A percentile compares a stretch with the other conserved stretches of the same genome.
Conservation (phyloP, 345 rosid species). For the Eucalyptus erythrocorys region DNA sequence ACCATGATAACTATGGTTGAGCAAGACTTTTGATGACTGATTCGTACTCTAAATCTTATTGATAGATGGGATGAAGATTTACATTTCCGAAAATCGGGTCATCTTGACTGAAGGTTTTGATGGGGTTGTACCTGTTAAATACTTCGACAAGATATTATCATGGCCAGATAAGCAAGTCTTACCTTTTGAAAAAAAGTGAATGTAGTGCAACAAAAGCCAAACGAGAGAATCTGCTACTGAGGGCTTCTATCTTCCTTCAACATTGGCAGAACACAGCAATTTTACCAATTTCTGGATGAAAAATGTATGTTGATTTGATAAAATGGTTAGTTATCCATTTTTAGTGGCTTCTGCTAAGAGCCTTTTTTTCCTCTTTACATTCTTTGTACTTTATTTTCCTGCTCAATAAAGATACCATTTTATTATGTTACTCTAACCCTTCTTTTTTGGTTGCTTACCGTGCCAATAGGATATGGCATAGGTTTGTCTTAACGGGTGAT, state of each 20-base stretch:
- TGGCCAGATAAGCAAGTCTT: slow-evolving; percentile 59
- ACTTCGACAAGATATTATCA: slow-evolving; percentile 64
- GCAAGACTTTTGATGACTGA: background rate
- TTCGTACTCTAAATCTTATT: background rate
- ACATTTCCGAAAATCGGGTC: slow-evolving; percentile 83
- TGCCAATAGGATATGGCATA: background rate
- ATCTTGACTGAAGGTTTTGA: slow-evolving; percentile 82
- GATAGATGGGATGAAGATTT: slow-evolving; percentile 75
- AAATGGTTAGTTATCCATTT: background rate
- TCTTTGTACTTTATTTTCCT: background rate
- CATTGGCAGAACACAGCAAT: background rate
- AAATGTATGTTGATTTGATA: background rate
- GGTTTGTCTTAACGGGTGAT: background rate
- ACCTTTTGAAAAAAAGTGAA: slow-evolving; percentile 9
- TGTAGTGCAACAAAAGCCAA: background rate
- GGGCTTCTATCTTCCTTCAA: background rate
- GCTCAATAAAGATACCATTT: background rate
- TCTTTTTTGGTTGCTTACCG: background rate
- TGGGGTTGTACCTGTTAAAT: slow-evolving; percentile 63
- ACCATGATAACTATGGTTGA: background rate
- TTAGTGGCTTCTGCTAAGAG: background rate
- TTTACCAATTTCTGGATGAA: background rate
- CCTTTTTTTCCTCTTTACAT: background rate
- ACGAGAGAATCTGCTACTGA: background rate
- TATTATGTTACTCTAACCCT: background rate